Evolutionary conservation across 768 basidiomycete genomes (phyloP).

Genomic region (Tulasnella sp.): DNA sequence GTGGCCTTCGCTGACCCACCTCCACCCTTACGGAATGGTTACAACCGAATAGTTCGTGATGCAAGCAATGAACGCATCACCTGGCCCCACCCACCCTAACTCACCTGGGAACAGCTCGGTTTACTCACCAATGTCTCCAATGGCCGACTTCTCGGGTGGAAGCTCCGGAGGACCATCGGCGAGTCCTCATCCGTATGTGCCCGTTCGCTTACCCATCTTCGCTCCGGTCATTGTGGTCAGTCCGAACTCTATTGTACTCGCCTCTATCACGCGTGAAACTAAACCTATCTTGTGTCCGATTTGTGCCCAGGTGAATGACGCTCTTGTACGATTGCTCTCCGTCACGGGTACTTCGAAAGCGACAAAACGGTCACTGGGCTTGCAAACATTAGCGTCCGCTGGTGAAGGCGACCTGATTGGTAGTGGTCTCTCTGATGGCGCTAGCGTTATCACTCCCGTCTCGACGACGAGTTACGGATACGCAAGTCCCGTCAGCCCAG

Average conservation of each 20-base stretch:
- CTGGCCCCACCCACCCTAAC: constrained; percentile 65
- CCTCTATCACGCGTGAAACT: neutral
- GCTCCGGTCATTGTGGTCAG: constrained; percentile 55
- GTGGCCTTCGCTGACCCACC: neutral
- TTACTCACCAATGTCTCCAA: neutral
- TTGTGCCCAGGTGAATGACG: constrained; percentile 33
- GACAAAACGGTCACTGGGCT: constrained; percentile 2
- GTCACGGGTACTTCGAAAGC: constrained; percentile 23
- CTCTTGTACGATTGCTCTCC: constrained; percentile 49
- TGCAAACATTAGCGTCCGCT: neutral
- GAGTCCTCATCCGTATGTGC: constrained; percentile 42
- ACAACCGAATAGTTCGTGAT: constrained; percentile 68
- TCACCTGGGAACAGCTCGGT: constrained; percentile 32
- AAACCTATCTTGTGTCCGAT: neutral
- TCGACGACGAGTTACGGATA: neutral
- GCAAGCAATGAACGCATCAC: constrained; percentile 67
- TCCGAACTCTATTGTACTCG: neutral
- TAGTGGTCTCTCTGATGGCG: neutral
- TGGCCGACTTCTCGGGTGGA: neutral
- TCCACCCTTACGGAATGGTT: too few relatives aligned
- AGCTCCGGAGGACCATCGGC: neutral
- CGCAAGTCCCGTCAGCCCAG: neutral
- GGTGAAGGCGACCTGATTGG: neutral
- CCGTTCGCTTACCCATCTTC: constrained; percentile 71
- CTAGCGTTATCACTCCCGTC: neutral